Percentiles rank a stretch among this genome's conserved stretches.
Evolutionary conservation across 441 rosid genomes (phyloP).

Genomic region (Adansonia grandidieri): DNA sequence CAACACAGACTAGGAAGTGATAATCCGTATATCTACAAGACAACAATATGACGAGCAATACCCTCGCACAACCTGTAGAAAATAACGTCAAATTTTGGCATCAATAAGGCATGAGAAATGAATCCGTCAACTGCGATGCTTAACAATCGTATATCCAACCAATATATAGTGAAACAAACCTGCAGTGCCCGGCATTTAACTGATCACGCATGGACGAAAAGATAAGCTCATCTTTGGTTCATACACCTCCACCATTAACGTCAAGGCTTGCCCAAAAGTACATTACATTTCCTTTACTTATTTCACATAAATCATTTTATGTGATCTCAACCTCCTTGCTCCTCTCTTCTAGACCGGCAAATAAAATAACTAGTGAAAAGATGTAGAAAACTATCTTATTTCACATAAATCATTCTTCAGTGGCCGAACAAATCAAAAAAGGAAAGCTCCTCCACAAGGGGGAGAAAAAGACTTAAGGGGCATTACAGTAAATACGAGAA

Average conservation of each 20-base stretch:
- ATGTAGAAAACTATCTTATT: background rate
- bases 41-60: slow-evolving; percentile 7
- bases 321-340: slow-evolving; percentile 82
- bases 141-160: slow-evolving; percentile 22
- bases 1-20: background rate
- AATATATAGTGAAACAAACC: slow-evolving; percentile 46
- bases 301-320: slow-evolving; percentile 37
- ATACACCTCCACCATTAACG: slow-evolving; percentile 53
- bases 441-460: background rate
- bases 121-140: background rate
- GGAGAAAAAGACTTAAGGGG: background rate
- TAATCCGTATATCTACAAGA: background rate
- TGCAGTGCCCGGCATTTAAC: slow-evolving; percentile 91
- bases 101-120: background rate
- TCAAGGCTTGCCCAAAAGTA: slow-evolving; percentile 89
- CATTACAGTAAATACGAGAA: background rate
- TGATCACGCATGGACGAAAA: slow-evolving; percentile 98
- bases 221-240: slow-evolving; percentile 47
- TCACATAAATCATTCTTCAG: background rate
- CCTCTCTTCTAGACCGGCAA: slow-evolving; percentile 61
- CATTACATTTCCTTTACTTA: slow-evolving; percentile 71
- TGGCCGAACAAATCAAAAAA: background rate
- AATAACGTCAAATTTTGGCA: slow-evolving; percentile 1
- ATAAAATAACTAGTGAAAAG: slow-evolving; percentile 24
- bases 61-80: slow-evolving; percentile 12